Evolutionary conservation across 495 filamentous ascomycete genomes (phyloP).

Genomic region (Penicillium arizonense): DNA sequence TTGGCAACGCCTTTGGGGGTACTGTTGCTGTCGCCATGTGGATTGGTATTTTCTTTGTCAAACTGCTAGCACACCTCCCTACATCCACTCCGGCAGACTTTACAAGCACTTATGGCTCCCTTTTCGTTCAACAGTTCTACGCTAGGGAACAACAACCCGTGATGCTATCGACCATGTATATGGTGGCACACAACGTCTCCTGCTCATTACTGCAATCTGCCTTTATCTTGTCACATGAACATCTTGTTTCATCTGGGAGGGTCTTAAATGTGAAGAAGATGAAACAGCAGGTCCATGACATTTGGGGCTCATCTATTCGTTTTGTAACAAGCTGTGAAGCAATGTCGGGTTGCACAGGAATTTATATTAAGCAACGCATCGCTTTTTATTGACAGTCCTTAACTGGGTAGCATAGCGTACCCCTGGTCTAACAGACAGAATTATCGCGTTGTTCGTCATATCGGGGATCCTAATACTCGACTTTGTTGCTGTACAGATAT

Average conservation of each 20-base stretch:
- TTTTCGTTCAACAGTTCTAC: slow-evolving; percentile 48
- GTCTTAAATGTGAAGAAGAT: slow-evolving; percentile 50
- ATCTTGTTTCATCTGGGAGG: slow-evolving; percentile 41
- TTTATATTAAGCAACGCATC: too few species aligned
- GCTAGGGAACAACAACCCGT: slow-evolving; percentile 43
- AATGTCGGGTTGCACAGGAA: too few species aligned
- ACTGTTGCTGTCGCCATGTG: slow-evolving; percentile 61
- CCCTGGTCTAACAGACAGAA: too few species aligned
- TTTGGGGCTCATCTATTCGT: background rate
- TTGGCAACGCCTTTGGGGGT: slow-evolving; percentile 61
- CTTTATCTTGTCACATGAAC: slow-evolving; percentile 41
- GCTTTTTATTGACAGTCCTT: too few species aligned
- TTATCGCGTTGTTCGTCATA: too few species aligned
- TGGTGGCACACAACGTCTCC: slow-evolving; percentile 48
- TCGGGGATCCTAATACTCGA: too few species aligned
- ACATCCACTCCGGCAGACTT: slow-evolving; percentile 23
- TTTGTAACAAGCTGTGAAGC: too few species aligned
- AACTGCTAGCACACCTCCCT: slow-evolving; percentile 55
- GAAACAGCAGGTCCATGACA: slow-evolving; percentile 26
- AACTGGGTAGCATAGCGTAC: too few species aligned
- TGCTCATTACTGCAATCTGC: slow-evolving; percentile 46
- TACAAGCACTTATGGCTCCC: slow-evolving; percentile 46
- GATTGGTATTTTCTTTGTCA: slow-evolving; percentile 53
- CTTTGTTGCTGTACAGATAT: too few species aligned
- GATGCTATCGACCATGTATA: slow-evolving; percentile 53